Conservation (phyloP, 495 filamentous ascomycete genomes). For the Penicillium robsamsonii region DNA sequence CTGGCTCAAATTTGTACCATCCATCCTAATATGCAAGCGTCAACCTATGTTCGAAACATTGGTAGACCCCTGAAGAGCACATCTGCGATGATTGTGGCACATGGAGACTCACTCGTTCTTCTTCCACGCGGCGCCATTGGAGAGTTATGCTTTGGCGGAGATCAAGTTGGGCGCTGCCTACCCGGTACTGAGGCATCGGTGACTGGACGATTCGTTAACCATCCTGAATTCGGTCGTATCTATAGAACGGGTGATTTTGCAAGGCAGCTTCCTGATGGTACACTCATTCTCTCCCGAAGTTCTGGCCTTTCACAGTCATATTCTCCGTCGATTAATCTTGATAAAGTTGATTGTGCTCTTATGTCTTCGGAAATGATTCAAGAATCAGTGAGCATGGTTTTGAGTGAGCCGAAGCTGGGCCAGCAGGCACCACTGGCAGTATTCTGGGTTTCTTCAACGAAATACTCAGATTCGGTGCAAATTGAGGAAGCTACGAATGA, state of each 20-base stretch:
- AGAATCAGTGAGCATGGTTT: constrained; percentile 55
- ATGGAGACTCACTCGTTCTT: constrained; percentile 35
- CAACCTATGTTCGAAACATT: constrained; percentile 55
- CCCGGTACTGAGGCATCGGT: constrained; percentile 52
- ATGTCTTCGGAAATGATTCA: constrained; percentile 39
- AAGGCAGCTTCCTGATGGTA: constrained; percentile 66
- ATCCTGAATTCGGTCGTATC: constrained; percentile 62
- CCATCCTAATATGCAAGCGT: constrained; percentile 41
- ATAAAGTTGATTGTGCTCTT: constrained; percentile 62
- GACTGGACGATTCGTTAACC: constrained; percentile 58
- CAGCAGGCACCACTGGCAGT: constrained; percentile 49
- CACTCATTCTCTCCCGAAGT: constrained; percentile 56
- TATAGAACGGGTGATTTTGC: constrained; percentile 74
- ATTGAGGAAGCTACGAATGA: constrained; percentile 23
- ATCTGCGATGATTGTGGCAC: constrained; percentile 62
- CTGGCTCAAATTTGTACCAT: constrained; percentile 75
- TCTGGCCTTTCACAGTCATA: constrained; percentile 69
- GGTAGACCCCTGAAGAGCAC: constrained; percentile 67
- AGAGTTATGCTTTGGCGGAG: constrained; percentile 81
- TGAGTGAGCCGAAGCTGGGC: constrained; percentile 25
- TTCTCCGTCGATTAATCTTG: constrained; percentile 63
- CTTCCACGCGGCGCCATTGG: constrained; percentile 68
- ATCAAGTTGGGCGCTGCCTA: constrained; percentile 56
- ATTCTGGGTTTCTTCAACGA: constrained; percentile 52
- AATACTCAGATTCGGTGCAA: constrained; percentile 7